Conservation (phyloP, 2,329 filamentous ascomycete genomes). For the Aspergillus quadrilineatus region DNA sequence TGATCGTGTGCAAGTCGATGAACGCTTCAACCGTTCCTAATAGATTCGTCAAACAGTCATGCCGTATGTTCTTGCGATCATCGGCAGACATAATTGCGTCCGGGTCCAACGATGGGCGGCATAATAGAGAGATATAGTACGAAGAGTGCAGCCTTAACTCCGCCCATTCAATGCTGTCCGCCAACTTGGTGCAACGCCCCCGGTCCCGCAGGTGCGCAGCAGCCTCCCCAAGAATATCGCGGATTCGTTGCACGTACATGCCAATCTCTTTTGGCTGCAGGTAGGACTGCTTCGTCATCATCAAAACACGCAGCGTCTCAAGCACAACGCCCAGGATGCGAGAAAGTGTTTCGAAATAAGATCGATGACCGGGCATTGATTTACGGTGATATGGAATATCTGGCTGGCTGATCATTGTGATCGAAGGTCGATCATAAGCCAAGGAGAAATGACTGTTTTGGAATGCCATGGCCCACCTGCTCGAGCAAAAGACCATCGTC, state of each 20-base stretch:
- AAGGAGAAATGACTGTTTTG: constrained; percentile 62
- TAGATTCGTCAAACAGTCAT: constrained; percentile 55
- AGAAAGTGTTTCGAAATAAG: constrained; percentile 57
- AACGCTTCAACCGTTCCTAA: constrained; percentile 56
- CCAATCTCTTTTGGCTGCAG: constrained; percentile 54
- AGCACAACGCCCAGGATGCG: constrained; percentile 52
- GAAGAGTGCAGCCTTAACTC: constrained; percentile 61
- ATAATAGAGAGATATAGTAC: constrained; percentile 60
- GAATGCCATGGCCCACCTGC: constrained; percentile 57
- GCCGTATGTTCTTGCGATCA: constrained; percentile 40
- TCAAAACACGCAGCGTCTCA: constrained; percentile 56
- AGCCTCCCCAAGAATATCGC: constrained; percentile 55
- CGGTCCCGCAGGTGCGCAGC: constrained; percentile 56
- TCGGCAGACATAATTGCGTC: constrained; percentile 42
- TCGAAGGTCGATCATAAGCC: constrained; percentile 58
- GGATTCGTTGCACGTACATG: constrained; percentile 55
- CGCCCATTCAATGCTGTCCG: constrained; percentile 58
- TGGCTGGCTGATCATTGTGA: constrained; percentile 51
- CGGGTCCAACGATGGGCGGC: constrained; percentile 53
- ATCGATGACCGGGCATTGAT: constrained; percentile 51
- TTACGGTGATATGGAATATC: constrained; percentile 50
- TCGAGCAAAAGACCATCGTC: neutral
- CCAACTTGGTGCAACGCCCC: constrained; percentile 37
- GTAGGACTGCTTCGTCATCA: constrained; percentile 48
- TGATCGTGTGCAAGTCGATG: constrained; percentile 49